phyloP scores from a whole-genome alignment of 768 basidiomycete genomes.

The Agrocybe praecox region DNA sequence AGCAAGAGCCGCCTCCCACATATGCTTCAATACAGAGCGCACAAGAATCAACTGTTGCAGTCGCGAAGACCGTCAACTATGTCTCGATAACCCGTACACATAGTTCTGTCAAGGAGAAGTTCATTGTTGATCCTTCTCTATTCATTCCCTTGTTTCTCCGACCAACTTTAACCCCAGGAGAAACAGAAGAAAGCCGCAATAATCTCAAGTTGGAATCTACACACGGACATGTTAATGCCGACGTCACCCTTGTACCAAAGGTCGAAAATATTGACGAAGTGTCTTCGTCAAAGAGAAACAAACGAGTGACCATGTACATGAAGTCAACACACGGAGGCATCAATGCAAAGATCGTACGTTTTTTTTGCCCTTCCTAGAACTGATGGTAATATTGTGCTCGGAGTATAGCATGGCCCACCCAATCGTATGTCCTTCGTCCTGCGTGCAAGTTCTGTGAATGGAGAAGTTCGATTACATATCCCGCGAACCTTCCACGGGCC shows the following conservation, averaged over 20 bases:
- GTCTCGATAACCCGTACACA: constrained; percentile 27
- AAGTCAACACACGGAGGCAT: constrained; percentile 30
- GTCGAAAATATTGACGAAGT: constrained; percentile 2
- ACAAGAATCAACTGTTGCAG: constrained; percentile 5
- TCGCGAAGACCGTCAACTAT: constrained; percentile 26
- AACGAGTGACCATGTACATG: constrained; percentile 25
- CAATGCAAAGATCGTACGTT: constrained; percentile 29
- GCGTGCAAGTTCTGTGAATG: constrained; percentile 25
- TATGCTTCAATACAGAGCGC: constrained; percentile 28
- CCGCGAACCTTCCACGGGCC: constrained; percentile 44
- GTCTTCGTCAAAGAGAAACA: constrained; percentile 13
- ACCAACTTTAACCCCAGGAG: constrained; percentile 23
- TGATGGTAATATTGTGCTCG: background rate
- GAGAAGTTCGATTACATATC: constrained; percentile 36
- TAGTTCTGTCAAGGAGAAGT: constrained; percentile 25
- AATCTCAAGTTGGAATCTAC: constrained; percentile 31
- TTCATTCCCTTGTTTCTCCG: constrained; percentile 28
- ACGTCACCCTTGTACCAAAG: constrained; percentile 21
- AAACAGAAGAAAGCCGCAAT: constrained; percentile 25
- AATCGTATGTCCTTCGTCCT: constrained; percentile 27
- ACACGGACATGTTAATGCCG: constrained; percentile 28
- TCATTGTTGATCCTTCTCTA: constrained; percentile 31
- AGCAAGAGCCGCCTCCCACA: constrained; percentile 33
- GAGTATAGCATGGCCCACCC: constrained; percentile 17
- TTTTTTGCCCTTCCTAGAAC: background rate